phyloP scores from a whole-genome alignment of 2,329 filamentous ascomycete species.

The Zymoseptoria brevis region DNA sequence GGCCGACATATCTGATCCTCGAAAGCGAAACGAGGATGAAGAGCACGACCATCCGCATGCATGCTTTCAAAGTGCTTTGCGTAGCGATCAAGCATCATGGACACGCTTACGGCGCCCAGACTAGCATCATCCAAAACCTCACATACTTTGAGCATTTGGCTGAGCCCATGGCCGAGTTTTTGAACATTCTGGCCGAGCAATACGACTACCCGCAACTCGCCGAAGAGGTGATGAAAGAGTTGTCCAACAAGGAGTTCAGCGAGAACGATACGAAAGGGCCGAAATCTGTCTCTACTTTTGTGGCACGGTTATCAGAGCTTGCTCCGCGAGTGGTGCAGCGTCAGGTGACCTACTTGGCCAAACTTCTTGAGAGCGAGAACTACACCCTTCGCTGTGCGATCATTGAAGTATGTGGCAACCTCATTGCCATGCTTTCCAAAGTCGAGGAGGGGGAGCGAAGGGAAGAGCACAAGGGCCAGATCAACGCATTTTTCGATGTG shows the following conservation, averaged over 20 bases:
- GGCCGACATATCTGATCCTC: constrained; percentile 85
- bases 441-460: constrained; percentile 70
- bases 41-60: constrained; percentile 82
- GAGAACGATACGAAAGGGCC: constrained; percentile 91
- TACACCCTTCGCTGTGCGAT: constrained; percentile 89
- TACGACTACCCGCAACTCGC: constrained; percentile 95
- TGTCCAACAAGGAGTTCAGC: constrained; percentile 97
- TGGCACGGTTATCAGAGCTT: constrained; percentile 86
- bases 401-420: constrained; percentile 94
- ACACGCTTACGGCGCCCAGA: constrained; percentile 92
- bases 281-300: constrained; percentile 91
- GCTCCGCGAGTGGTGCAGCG: constrained; percentile 89
- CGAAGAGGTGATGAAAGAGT: constrained; percentile 85
- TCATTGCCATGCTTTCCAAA: constrained; percentile 82
- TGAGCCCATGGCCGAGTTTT: constrained; percentile 96
- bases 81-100: constrained; percentile 97
- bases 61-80: constrained; percentile 93
- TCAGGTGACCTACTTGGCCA: constrained; percentile 91
- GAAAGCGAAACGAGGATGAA: constrained; percentile 93
- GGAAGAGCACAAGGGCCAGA: constrained; percentile 88
- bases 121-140: constrained; percentile 92
- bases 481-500: constrained; percentile 95
- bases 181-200: constrained; percentile 91
- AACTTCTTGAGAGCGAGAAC: constrained; percentile 93
- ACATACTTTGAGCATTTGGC: constrained; percentile 99